Conservation (phyloP, 1,284 basidiomycete species). For the Schizophyllum amplum region DNA sequence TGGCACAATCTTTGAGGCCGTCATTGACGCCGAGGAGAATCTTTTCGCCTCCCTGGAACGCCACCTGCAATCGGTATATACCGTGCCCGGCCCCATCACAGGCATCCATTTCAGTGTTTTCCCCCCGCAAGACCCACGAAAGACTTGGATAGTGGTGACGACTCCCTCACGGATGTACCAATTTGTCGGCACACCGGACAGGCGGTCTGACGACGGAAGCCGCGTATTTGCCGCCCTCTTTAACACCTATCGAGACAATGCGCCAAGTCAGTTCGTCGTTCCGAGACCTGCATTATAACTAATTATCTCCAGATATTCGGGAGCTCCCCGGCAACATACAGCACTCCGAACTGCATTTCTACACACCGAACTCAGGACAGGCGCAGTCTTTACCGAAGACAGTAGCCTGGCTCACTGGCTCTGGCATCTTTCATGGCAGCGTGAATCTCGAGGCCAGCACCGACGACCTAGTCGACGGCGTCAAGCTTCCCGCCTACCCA, state of each 20-base stretch:
- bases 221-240: conserved; percentile 74
- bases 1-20: conserved; percentile 79
- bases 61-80: conserved; percentile 74
- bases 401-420: conserved; percentile 84
- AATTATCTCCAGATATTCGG: conserved; percentile 55
- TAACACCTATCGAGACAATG: conserved; percentile 60
- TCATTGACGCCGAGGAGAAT: conserved; percentile 83
- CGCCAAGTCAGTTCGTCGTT: conserved; percentile 59
- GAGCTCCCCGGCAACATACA: conserved; percentile 75
- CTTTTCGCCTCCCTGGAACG: conserved; percentile 87
- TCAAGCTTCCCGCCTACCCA: conserved; percentile 65
- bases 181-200: conserved; percentile 67
- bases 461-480: conserved; percentile 75
- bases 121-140: conserved; percentile 52
- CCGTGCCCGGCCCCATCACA: conserved; percentile 75
- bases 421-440: conserved; percentile 80
- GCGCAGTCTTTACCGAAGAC: conserved; percentile 54
- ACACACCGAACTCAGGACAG: conserved; percentile 62
- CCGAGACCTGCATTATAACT: conserved; percentile 15
- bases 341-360: conserved; percentile 74
- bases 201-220: conserved; percentile 64
- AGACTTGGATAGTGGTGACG: conserved; percentile 69
- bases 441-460: conserved; percentile 58
- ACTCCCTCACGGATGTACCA: conserved; percentile 91
- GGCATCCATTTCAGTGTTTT: conserved; percentile 79